These are phyloP conservation scores for Piedraia hortae DNA, from an alignment of 2,329 filamentous ascomycete species.

Conservation along the genomic window DNA sequence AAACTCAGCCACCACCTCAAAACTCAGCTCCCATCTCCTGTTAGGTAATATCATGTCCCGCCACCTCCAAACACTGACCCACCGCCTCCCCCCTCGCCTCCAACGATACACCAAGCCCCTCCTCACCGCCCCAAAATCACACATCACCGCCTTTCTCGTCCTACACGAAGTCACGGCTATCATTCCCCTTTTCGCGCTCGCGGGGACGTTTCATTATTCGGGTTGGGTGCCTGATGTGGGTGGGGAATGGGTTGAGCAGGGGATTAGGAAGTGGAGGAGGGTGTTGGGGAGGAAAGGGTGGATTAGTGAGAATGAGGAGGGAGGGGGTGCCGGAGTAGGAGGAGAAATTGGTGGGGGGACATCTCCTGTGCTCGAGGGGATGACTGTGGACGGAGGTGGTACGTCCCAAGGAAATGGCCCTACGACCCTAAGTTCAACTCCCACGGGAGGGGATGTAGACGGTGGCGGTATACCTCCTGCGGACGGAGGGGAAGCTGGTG, in stretches of 20 bases:
- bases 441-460: too few species aligned
- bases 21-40: too few species aligned
- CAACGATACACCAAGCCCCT: conserved; percentile 43
- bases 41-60: neutral
- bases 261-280: conserved; percentile 44
- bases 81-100: conserved; percentile 32
- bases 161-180: conserved; percentile 82
- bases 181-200: conserved; percentile 47
- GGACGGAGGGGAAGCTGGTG: conserved; percentile 12
- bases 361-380: conserved; percentile 14
- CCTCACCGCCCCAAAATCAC: conserved; percentile 48
- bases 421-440: too few species aligned
- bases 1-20: too few species aligned
- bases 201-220: conserved; percentile 53
- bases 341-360: conserved; percentile 6
- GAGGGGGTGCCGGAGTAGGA: conserved; percentile 8
- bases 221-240: conserved; percentile 38
- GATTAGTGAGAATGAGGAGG: conserved; percentile 28
- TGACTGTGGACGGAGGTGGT: conserved; percentile 6
- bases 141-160: conserved; percentile 63
- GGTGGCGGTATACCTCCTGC: conserved; percentile 11
- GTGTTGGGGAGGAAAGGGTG: conserved; percentile 60
- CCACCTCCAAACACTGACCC: neutral
- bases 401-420: too few species aligned
- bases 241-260: conserved; percentile 29